Evolutionary conservation across 2,329 filamentous ascomycete species (phyloP).

Genomic region (Tympanopsis confertula): DNA sequence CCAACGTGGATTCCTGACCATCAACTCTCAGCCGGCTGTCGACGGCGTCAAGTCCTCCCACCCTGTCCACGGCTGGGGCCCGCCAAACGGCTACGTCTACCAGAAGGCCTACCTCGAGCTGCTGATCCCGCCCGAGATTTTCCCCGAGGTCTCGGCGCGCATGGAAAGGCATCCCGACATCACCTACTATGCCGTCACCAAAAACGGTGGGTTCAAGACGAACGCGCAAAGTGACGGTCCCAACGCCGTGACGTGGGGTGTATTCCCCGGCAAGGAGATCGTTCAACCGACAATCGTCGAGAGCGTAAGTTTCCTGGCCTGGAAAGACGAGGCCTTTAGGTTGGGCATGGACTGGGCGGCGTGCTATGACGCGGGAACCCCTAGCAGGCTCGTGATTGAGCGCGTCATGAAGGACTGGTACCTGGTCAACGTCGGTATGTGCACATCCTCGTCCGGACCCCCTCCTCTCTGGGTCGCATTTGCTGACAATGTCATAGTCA

Average conservation of each 20-base stretch:
- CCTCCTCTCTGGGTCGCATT: constrained; percentile 4
- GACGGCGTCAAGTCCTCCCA: constrained; percentile 82
- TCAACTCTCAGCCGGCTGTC: constrained; percentile 95
- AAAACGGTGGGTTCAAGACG: constrained; percentile 67
- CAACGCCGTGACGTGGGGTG: constrained; percentile 98
- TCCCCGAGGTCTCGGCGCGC: constrained; percentile 64
- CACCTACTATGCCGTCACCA: constrained; percentile 90
- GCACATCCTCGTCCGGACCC: background rate
- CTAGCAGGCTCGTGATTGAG: constrained; percentile 70
- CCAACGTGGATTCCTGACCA: constrained; percentile 74
- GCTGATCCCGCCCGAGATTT: constrained; percentile 69
- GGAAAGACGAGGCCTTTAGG: constrained; percentile 95
- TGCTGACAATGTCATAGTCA: constrained; percentile 42
- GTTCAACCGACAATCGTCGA: constrained; percentile 99
- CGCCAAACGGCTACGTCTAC: constrained; percentile 89
- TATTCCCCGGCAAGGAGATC: constrained; percentile 97
- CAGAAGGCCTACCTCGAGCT: constrained; percentile 96
- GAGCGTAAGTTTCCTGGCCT: constrained; percentile 91
- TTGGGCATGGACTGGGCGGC: constrained; percentile 89
- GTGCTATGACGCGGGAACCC: constrained; percentile 68
- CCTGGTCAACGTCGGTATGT: constrained; percentile 82
- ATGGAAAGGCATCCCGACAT: constrained; percentile 70
- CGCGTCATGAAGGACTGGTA: constrained; percentile 83
- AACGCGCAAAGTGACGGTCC: constrained; percentile 79
- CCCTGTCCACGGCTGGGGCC: constrained; percentile 85